Evolutionary conservation across 495 filamentous ascomycete species (phyloP), one percentile per base, ranked within the genome.

Genomic region (Aspergillus bridgeri): DNA sequence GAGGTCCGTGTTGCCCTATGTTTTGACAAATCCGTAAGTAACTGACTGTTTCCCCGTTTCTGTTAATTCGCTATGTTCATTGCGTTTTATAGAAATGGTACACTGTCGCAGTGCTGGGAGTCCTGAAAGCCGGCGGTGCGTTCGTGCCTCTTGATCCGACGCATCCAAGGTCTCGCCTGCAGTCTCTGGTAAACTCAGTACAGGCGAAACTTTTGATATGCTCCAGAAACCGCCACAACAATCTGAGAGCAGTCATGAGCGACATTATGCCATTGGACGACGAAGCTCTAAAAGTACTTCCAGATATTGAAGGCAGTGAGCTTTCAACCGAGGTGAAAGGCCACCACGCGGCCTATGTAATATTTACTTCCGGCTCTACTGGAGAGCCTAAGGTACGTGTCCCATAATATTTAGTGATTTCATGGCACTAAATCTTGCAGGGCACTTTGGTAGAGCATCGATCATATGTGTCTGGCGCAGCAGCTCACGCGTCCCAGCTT

Each of bases 131-230:
- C 25, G 85, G 85, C 0, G 83, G 79, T 19, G 81, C 72, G 1
- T 82, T 82, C 59, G 83, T 86, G 21, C 83, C 82, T 3, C 66
- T 87, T 20, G 82, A 86, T 33, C 79, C 84, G 13, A 70, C 71
- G 4, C 82, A 87, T 56, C 84, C 84, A 17, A 65, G 65, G 9
- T 66, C 72, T 48, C 78, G 85, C 3, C 65, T 84, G n/a, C 69
- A 76, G 51, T 63, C 66, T 38, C 65, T 81, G 18, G 67, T 72
- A n/a, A 48, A 65, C 43, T 73, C 71, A 21, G 69, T 79, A 22
- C 65, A 72, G 42, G 76, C 70, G 18, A 65, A 65, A 15, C 68
- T 85, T 38, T 63, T 85, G 9, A 58, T 89, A 46, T 83, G 83
- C 24, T 89, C 86, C 5, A 60, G 68, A 54, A 62, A 51, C 7